Base-by-base conservation (phyloP, 106 monocot genomes). In the Dendrobium huoshanense region DNA sequence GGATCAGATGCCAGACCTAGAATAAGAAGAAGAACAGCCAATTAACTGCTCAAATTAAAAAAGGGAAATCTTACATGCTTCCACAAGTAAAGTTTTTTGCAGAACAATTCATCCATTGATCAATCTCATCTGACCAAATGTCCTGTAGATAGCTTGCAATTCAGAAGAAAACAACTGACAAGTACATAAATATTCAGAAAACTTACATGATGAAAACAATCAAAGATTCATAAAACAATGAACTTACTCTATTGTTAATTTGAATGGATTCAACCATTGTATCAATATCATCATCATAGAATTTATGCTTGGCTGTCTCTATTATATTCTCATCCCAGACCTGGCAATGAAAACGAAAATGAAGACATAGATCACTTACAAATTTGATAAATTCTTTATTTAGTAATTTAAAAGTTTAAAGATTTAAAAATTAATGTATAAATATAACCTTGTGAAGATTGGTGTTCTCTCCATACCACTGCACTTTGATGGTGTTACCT, bases 381-480 rank as follows among this genome's bases (percentile, higher is more conserved):
- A 75, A 40, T 19, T 19, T 47, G 19, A 5, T 45, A 45, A 37
- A 37, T 37, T 37, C 37, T 37, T 37, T 37, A 37, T 37, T 37
- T 37, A 37, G 37, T 37, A 37, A 17, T 42, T 4, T 9, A 4
- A 20, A 44, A 19, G 16, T 25, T 70, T 70, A 72, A 40, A 54
- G 24, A 7, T 75, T 49, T 37, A 3, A 37, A 37, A 37, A 37
- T 37, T 37, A 3, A 37, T 37, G 37, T 37, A 3, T 37, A 37
- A 37, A 37, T 37, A 37, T 37, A 37, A 92, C 96, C 84, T 94
- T 91, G 67, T 94, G 96, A 76, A 96, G 94, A 75, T 96, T 96
- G 78, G 81, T 84, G 59, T 96, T 96, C 59, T 87, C 88, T 41
- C 90, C 41, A 72, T 96, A 96, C 96, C 96, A 96, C 15, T 87